Percentiles rank a stretch among this genome's conserved stretches.
Conservation (phyloP, 768 basidiomycete genomes). For the Myochromella boudieri region DNA sequence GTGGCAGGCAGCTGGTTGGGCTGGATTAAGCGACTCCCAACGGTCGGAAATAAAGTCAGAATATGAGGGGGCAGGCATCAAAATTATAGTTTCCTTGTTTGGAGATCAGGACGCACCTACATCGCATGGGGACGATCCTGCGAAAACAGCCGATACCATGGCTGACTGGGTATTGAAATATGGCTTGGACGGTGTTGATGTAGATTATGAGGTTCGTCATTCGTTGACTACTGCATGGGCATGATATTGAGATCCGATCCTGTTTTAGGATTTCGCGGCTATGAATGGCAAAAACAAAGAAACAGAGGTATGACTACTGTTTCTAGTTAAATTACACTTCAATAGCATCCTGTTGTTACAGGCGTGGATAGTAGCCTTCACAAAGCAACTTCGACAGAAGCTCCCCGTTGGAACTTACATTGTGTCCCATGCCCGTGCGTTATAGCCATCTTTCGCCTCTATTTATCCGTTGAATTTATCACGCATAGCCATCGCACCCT, state of each 20-base stretch:
- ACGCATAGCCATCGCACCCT: slow-evolving; percentile 36
- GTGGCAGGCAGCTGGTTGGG: slow-evolving; percentile 43
- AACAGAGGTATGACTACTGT: too few relatives aligned
- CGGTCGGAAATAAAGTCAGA: slow-evolving; percentile 42
- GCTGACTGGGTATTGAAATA: slow-evolving; percentile 51
- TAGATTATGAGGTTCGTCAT: slow-evolving; percentile 53
- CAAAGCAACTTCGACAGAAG: slow-evolving; percentile 41
- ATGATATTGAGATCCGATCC: too few relatives aligned
- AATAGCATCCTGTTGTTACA: slow-evolving; percentile 11
- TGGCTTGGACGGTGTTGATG: slow-evolving; percentile 56
- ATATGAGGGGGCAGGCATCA: slow-evolving; percentile 58
- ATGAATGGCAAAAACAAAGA: too few relatives aligned
- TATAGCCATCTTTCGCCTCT: neutral
- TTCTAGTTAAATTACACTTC: too few relatives aligned
- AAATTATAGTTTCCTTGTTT: slow-evolving; percentile 56
- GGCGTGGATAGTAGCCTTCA: slow-evolving; percentile 55
- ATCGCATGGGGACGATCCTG: slow-evolving; percentile 42
- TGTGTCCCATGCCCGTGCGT: slow-evolving; percentile 53
- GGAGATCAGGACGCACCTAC: slow-evolving; percentile 50
- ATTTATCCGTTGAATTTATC: neutral
- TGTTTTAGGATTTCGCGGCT: too few relatives aligned
- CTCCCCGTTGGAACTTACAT: slow-evolving; percentile 51
- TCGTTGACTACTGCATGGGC: too few relatives aligned
- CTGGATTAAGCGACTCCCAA: slow-evolving; percentile 33
- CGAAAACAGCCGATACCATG: slow-evolving; percentile 45